phyloP scores from a whole-genome alignment of 768 basidiomycete genomes.

The Pulveroboletus ravenelii region DNA sequence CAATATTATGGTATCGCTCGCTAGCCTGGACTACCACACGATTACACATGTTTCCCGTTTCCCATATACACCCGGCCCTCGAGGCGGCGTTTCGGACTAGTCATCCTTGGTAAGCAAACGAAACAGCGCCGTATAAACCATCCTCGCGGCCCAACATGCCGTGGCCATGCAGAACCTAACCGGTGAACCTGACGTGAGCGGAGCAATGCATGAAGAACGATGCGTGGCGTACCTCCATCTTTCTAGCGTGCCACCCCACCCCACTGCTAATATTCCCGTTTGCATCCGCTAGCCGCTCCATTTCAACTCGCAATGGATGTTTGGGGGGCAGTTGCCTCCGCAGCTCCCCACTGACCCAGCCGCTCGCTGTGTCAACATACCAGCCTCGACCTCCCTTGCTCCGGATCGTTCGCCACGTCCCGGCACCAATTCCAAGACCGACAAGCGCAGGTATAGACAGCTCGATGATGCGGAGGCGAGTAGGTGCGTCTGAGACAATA shows the following conservation, averaged over 20 bases:
- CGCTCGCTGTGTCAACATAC: slow-evolving; percentile 87
- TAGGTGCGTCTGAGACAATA: slow-evolving; percentile 41
- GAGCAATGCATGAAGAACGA: background rate
- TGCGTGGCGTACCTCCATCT: slow-evolving; percentile 83
- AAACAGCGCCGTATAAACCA: slow-evolving; percentile 89
- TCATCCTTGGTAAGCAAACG: slow-evolving; percentile 89
- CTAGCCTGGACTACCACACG: background rate
- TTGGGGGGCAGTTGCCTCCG: slow-evolving; percentile 51
- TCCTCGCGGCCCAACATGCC: slow-evolving; percentile 92
- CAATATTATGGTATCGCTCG: background rate
- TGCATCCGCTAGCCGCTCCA: slow-evolving; percentile 69
- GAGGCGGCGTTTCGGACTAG: background rate
- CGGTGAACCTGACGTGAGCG: background rate
- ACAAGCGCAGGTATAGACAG: slow-evolving; percentile 66
- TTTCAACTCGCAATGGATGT: slow-evolving; percentile 67
- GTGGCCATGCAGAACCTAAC: slow-evolving; percentile 75
- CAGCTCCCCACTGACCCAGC: slow-evolving; percentile 62
- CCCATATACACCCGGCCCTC: background rate
- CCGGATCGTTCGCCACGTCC: slow-evolving; percentile 82
- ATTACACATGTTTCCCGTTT: background rate
- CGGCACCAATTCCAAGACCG: slow-evolving; percentile 72
- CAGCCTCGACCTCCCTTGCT: slow-evolving; percentile 93
- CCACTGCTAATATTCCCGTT: slow-evolving; percentile 89
- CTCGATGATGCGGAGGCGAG: slow-evolving; percentile 83
- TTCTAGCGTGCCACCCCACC: slow-evolving; percentile 92